These are phyloP conservation scores for Lentinus brumalis DNA, from an alignment of 768 basidiomycete genomes.

Conservation along the genomic window DNA sequence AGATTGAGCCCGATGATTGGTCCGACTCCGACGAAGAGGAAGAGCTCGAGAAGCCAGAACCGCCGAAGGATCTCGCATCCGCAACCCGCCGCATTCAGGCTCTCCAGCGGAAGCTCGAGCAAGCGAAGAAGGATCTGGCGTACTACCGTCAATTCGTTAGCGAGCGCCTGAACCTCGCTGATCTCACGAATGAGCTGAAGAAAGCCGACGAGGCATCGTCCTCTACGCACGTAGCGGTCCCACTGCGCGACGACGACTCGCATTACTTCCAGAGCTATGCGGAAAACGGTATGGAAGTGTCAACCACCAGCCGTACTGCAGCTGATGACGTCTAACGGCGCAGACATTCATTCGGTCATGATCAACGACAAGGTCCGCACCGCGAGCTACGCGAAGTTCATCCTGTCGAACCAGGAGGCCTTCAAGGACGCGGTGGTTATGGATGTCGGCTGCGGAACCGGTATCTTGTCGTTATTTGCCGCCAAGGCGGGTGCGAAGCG, in stretches of 20 bases:
- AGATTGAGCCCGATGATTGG: constrained; percentile 70
- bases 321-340: neutral
- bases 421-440: constrained; percentile 88
- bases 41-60: constrained; percentile 27
- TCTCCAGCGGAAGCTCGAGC: constrained; percentile 64
- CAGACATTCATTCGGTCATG: constrained; percentile 97
- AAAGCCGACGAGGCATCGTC: constrained; percentile 29
- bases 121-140: constrained; percentile 57
- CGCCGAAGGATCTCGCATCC: constrained; percentile 33
- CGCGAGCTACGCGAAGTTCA: constrained; percentile 89
- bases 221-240: constrained; percentile 27
- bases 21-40: constrained; percentile 81
- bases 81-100: constrained; percentile 50
- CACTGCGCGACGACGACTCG: constrained; percentile 80
- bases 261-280: constrained; percentile 94
- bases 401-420: constrained; percentile 75
- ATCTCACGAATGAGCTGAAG: constrained; percentile 44
- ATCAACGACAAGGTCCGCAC: constrained; percentile 94
- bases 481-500: constrained; percentile 87
- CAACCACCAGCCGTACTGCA: neutral
- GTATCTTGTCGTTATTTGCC: constrained; percentile 88
- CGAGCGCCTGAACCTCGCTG: constrained; percentile 50
- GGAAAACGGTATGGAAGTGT: constrained; percentile 64
- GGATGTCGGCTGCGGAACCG: constrained; percentile 96
- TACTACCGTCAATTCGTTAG: constrained; percentile 65